Evolutionary conservation across 1,284 basidiomycete species (phyloP).

Genomic region (Rhodotorula glutinis): DNA sequence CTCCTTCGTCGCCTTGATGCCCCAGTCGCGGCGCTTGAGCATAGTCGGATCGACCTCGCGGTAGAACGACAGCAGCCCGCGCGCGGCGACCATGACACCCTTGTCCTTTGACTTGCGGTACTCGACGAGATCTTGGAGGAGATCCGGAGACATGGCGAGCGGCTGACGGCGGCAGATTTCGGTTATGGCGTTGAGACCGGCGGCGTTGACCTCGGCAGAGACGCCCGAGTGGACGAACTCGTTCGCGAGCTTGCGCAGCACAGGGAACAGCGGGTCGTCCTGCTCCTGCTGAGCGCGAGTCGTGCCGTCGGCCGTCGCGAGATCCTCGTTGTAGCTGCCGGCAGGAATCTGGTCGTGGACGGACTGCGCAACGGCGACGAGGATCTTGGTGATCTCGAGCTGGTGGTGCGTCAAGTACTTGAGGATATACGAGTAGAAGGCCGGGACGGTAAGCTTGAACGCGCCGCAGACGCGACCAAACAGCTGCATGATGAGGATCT

Average conservation of each 20-base stretch:
- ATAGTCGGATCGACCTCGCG: conserved; percentile 92
- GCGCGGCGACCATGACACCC: conserved; percentile 79
- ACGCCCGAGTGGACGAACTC: conserved; percentile 99
- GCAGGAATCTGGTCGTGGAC: conserved; percentile 95
- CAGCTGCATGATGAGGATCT: conserved; percentile 95
- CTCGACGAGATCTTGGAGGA: conserved; percentile 87
- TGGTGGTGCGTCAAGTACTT: conserved; percentile 90
- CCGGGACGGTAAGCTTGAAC: conserved; percentile 88
- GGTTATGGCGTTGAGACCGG: conserved; percentile 89
- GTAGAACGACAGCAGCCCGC: conserved; percentile 87
- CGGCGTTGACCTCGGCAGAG: conserved; percentile 84
- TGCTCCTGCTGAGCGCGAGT: conserved; percentile 1
- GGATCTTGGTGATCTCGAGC: conserved; percentile 87
- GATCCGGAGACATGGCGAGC: conserved; percentile 92
- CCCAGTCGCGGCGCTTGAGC: conserved; percentile 83
- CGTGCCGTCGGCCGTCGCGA: neutral
- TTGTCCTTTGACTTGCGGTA: conserved; percentile 96
- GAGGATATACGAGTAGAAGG: conserved; percentile 96
- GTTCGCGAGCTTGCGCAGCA: conserved; percentile 84
- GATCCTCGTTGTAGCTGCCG: neutral
- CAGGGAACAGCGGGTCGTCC: conserved; percentile 76
- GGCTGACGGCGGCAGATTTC: conserved; percentile 92
- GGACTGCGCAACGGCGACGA: conserved; percentile 91
- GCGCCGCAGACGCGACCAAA: conserved; percentile 90
- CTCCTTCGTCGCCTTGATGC: conserved; percentile 39